These are phyloP conservation scores for Neofusicoccum sp. DNA, from an alignment of 2,329 filamentous ascomycete genomes.

Conservation along the genomic window DNA sequence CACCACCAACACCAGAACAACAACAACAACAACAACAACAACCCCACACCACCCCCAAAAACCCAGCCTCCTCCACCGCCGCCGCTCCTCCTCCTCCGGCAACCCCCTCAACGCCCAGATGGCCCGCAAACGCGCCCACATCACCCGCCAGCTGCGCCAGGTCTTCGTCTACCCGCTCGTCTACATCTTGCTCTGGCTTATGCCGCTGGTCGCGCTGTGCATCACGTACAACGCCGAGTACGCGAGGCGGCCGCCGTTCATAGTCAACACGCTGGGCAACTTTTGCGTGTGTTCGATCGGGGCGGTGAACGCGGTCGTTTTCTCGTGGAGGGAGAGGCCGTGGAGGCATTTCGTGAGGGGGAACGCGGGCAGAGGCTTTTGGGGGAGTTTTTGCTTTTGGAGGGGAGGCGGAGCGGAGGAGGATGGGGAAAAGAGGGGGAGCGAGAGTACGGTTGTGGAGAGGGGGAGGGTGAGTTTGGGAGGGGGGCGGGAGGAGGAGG, in stretches of 20 bases:
- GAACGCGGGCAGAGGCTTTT: constrained; percentile 42
- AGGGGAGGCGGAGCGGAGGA: not conserved
- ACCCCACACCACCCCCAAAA: too few species aligned
- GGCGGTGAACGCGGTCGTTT: constrained; percentile 65
- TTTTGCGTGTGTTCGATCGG: constrained; percentile 65
- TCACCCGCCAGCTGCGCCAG: constrained; percentile 66
- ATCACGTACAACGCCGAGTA: constrained; percentile 57
- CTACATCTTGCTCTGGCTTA: constrained; percentile 70
- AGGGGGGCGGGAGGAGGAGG: too few species aligned
- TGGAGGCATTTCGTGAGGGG: constrained; percentile 61
- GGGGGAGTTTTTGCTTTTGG: constrained; percentile 30
- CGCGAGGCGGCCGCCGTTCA: constrained; percentile 54
- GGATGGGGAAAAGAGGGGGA: not conserved
- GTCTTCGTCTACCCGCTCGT: constrained; percentile 74
- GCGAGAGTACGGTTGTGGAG: not conserved
- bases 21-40: not conserved
- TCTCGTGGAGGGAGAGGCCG: constrained; percentile 67
- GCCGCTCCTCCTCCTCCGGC: not conserved
- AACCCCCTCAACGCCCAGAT: not conserved
- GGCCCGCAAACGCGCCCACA: constrained; percentile 49
- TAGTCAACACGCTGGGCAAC: constrained; percentile 55
- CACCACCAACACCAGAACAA: not conserved
- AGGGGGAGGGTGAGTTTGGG: too few species aligned
- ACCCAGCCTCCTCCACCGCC: not conserved
- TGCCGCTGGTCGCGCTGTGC: constrained; percentile 67